Evolutionary conservation across 352 stramenopile species (phyloP).

Genomic region (Pythium pectinolyticum): DNA sequence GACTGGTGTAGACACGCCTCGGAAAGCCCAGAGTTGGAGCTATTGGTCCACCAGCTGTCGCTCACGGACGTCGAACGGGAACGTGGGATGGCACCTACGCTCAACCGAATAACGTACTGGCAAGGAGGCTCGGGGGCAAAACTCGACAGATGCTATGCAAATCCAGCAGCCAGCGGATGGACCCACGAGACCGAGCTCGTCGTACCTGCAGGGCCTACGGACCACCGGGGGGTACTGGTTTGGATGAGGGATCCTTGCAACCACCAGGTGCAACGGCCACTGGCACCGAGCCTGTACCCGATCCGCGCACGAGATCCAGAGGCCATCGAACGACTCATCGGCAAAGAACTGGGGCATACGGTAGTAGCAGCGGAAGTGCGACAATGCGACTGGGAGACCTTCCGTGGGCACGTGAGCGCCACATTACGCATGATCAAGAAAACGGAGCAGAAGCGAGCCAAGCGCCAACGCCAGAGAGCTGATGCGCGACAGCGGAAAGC

Average conservation of each 20-base stretch:
- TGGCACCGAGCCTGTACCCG: not conserved
- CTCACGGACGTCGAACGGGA: no score
- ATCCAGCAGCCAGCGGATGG: no score
- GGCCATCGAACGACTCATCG: not conserved
- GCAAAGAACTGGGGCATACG: no score
- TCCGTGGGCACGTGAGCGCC: no score
- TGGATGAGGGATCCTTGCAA: not conserved
- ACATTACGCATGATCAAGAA: no score
- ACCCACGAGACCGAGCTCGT: not conserved
- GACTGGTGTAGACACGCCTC: not conserved
- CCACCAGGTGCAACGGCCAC: not conserved
- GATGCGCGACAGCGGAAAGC: not conserved
- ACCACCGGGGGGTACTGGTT: not conserved
- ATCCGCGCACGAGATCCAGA: not conserved
- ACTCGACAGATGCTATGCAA: not conserved
- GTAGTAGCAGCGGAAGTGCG: no score
- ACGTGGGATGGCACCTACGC: no score
- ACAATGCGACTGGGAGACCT: no score
- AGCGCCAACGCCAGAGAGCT: not conserved
- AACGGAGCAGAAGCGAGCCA: not conserved
- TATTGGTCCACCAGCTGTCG: no score
- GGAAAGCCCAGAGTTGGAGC: not conserved
- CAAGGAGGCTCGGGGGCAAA: not conserved
- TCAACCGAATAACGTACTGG: conserved; percentile 17
- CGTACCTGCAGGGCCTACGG: not conserved